Evolutionary conservation across 306 rosid genomes (phyloP).

Genomic region (Purshia tridentata): DNA sequence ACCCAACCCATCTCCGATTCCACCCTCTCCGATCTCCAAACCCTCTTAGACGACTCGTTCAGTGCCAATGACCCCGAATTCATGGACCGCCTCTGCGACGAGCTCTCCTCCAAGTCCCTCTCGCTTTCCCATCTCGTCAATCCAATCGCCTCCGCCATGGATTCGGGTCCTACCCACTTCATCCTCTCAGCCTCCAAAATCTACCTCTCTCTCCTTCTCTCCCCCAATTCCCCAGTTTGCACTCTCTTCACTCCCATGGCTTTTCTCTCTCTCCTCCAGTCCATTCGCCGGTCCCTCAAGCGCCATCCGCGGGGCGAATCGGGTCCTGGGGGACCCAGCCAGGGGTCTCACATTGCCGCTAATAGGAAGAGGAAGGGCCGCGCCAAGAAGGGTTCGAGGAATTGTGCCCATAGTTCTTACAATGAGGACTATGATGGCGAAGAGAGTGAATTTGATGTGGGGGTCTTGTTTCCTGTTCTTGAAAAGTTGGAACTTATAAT

Average conservation of each 20-base stretch:
- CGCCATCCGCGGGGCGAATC: constrained; percentile 14
- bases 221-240: constrained; percentile 77
- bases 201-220: constrained; percentile 66
- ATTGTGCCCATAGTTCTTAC: constrained; percentile 1
- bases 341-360: constrained; percentile 18
- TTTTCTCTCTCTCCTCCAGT: constrained; percentile 81
- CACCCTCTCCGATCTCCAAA: constrained; percentile 59
- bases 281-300: constrained; percentile 71
- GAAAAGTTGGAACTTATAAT: constrained; percentile 57
- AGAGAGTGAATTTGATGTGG: constrained; percentile 34
- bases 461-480: constrained; percentile 47
- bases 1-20: constrained; percentile 48
- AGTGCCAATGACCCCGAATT: constrained; percentile 28
- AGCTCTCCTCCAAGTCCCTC: constrained; percentile 55
- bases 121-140: constrained; percentile 57
- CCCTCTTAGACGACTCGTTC: constrained; percentile 35
- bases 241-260: constrained; percentile 81
- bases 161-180: constrained; percentile 46
- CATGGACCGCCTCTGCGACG: constrained; percentile 44
- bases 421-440: constrained; percentile 13
- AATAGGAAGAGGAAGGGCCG: constrained; percentile 42
- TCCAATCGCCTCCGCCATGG: constrained; percentile 69
- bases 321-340: not conserved
- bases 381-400: constrained; percentile 29
- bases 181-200: constrained; percentile 64